Evolutionary conservation across 257 asterid species (phyloP), one percentile per base, ranked within the genome.

Genomic region (Eustoma russellianum): DNA sequence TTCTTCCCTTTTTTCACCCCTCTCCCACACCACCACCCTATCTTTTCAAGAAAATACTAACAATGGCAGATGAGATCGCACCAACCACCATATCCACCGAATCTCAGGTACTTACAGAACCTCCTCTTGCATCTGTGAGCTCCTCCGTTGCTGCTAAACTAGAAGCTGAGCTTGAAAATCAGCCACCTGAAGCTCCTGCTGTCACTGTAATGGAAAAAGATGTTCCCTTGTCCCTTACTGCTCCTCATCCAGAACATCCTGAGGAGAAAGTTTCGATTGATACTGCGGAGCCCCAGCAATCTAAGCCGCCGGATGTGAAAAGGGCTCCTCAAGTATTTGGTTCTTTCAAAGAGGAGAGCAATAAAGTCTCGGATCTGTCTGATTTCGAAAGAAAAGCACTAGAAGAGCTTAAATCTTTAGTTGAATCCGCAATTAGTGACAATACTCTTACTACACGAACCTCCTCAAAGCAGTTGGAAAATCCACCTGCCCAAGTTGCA

Each of bases 291-390:
- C 52, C 62, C 16, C 62, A 50, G n/a, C 58, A 51, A 48, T 15
- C 70, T 45, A 73, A 70, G 5, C 53, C 72, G 2, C 48, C 14
- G 0, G 82, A 71, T 15, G 70, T 55, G 13, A 70, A 65, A 48
- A 75, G 67, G 60, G 81, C 66, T 1, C 92, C 95, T 0, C 74
- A 67, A 56, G 63, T 82, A 0, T 43, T 66, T 38, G 77, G 63
- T 54, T 83, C 94, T 8, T 90, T 86, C 50, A 83, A 83, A 59
- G 96, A 79, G 48, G 94, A 90, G 53, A 86, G 97, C 69, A 90
- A 79, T 41, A 68, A 55, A 33, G 46, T 69, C 18, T 68, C 86
- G 67, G 96, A 90, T 83, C 98, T 90, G 64, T 73, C 93, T 0
- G 72, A 74, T 33, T 33, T 24, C 7, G 82, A 90, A 63, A 70